Conservation (phyloP, 2,329 filamentous ascomycete genomes). For the Nothophoma quercina region DNA sequence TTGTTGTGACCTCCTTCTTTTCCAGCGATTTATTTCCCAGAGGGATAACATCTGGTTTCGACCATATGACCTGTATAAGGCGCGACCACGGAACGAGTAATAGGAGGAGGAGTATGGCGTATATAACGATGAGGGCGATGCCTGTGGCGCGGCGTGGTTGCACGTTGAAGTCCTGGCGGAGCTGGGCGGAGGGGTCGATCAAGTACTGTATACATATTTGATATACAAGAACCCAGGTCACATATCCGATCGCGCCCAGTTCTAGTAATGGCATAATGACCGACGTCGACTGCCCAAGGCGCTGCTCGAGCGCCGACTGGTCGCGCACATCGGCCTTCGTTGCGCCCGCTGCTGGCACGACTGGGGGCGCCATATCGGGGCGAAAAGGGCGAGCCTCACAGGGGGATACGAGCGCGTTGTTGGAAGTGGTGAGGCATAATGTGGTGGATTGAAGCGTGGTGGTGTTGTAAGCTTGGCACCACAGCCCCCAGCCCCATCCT, state of each 20-base stretch:
- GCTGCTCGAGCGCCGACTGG: slow-evolving; percentile 34
- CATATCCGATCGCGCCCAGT: slow-evolving; percentile 70
- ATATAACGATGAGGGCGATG: slow-evolving; percentile 74
- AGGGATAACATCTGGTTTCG: slow-evolving; percentile 77
- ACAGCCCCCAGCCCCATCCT: no score
- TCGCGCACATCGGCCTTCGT: slow-evolving; percentile 33
- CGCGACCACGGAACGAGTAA: slow-evolving; percentile 74
- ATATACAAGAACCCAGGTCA: slow-evolving; percentile 74
- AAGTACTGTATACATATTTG: slow-evolving; percentile 72
- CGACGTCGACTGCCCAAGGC: slow-evolving; percentile 65
- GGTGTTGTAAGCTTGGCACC: no score
- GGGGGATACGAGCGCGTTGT: not conserved
- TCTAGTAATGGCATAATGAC: slow-evolving; percentile 75
- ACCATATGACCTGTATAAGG: slow-evolving; percentile 71
- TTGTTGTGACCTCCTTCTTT: slow-evolving; percentile 36
- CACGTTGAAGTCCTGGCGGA: slow-evolving; percentile 30
- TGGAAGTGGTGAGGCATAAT: slow-evolving; percentile 2
- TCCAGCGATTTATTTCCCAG: slow-evolving; percentile 55
- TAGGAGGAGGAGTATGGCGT: slow-evolving; percentile 74
- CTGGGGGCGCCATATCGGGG: slow-evolving; percentile 28
- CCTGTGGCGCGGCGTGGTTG: slow-evolving; percentile 63
- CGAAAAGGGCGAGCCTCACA: slow-evolving; percentile 8
- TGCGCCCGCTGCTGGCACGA: slow-evolving; percentile 23
- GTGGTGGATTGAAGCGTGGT: not conserved
- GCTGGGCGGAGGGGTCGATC: slow-evolving; percentile 55